These are phyloP conservation scores for Botrytis deweyae DNA, from an alignment of 2,329 filamentous ascomycete species.

Conservation along the genomic window DNA sequence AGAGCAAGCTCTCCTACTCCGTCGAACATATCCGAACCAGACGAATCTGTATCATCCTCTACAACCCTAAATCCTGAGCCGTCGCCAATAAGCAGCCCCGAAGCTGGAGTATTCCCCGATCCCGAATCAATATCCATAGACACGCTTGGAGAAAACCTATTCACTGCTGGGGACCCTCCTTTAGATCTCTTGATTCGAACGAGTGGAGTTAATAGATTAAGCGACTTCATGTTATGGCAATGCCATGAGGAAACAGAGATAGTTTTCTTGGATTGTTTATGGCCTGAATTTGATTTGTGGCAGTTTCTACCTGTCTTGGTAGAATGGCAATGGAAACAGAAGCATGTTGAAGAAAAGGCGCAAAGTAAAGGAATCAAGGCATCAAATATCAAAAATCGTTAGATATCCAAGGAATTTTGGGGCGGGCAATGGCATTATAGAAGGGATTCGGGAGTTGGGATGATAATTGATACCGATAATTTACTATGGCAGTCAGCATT, in stretches of 20 bases:
- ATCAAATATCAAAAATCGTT: conserved; percentile 30
- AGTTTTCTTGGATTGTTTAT: conserved; percentile 86
- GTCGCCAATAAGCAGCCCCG: conserved; percentile 33
- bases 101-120: conserved; percentile 56
- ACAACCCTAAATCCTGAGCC: conserved; percentile 48
- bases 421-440: neutral
- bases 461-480: conserved; percentile 4
- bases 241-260: conserved; percentile 90
- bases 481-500: neutral
- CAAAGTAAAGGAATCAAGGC: conserved; percentile 22
- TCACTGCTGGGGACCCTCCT: conserved; percentile 81
- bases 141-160: conserved; percentile 81
- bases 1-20: conserved; percentile 49
- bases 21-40: conserved; percentile 43
- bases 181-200: conserved; percentile 89
- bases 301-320: conserved; percentile 88
- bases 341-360: conserved; percentile 39
- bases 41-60: conserved; percentile 58
- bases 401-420: conserved; percentile 10
- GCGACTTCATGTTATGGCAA: conserved; percentile 99
- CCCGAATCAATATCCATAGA: conserved; percentile 84
- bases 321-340: conserved; percentile 73
- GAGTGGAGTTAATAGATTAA: conserved; percentile 86
- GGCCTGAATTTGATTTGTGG: conserved; percentile 95
- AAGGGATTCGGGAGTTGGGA: neutral